A percentile compares a stretch with the other conserved stretches of the same genome.
Evolutionary conservation across 2,329 filamentous ascomycete species (phyloP).

Genomic region (Trichoderma pleuroti): DNA sequence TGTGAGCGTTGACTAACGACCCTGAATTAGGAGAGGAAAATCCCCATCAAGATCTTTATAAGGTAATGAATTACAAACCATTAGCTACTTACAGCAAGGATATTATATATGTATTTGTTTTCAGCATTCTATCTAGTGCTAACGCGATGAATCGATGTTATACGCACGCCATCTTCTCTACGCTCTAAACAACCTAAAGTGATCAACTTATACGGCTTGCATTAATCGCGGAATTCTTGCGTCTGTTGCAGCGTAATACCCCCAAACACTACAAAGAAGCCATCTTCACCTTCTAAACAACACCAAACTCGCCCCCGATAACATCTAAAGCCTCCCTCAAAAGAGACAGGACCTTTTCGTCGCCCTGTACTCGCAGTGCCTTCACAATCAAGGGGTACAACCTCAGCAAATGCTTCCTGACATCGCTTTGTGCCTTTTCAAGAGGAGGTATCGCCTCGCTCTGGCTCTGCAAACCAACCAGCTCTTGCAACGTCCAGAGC

Average conservation of each 20-base stretch:
- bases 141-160: background rate
- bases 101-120: background rate
- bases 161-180: background rate
- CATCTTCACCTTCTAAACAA: background rate
- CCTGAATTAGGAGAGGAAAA: background rate
- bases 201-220: background rate
- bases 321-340: conserved; percentile 59
- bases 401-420: conserved; percentile 71
- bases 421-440: conserved; percentile 50
- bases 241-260: background rate
- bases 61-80: no score
- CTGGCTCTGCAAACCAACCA: conserved; percentile 67
- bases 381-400: conserved; percentile 75
- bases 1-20: background rate
- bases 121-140: background rate
- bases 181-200: background rate
- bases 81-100: background rate
- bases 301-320: conserved; percentile 50
- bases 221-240: background rate
- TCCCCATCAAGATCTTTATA: no score
- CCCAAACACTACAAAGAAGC: background rate
- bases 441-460: conserved; percentile 62
- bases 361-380: conserved; percentile 55
- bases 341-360: conserved; percentile 56
- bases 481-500: conserved; percentile 62